Base-by-base conservation (phyloP, 1,284 basidiomycete genomes). In the Chalciporus sp. region DNA sequence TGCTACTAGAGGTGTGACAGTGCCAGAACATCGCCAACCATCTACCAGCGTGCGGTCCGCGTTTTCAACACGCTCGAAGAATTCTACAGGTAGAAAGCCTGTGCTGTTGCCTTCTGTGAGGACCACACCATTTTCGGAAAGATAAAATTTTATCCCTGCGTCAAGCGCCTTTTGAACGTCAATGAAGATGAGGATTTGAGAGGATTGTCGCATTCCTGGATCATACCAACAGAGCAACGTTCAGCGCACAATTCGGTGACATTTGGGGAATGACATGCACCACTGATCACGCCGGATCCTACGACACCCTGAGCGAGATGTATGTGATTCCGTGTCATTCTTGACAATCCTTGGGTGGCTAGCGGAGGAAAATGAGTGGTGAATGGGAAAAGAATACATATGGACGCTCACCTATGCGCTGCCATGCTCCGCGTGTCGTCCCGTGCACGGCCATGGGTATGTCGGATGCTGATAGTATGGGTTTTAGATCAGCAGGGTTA, bases 301-400 rank as follows among this genome's bases (percentile, higher is more conserved):
- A 77, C 73, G 7, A 89, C 75, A 46, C 86, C 85, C 69, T 90
- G 86, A 0, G 94, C 93, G 11, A 95, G 79, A 67, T 96, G 94
- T 47, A 96, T 89, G 64, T 96, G 92, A 60, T 93, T 94, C 26
- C 94, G 80, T 14, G 72, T 79, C 94, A 95, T 95, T 57, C 80
- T 85, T n/a, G 86, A 92, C 14, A 96, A 72, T 0, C 93, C 94
- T 61, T 88, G 75, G 27, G 72, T 74, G 43, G 81, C 85, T 90
- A 58, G 37, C 17, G 43, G 42, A 41, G 12, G 17, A 29, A 14
- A 19, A 19, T 16, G n/a, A 31, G 1, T 43, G 17, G n/a, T 20
- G 14, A 37, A 27, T 40, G 5, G 3, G 16, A 23, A 19, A 37
- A 26, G 10, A 23, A 42, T 12, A 37, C 5, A 47, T 7, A 33